Evolutionary conservation across 208 protist species (phyloP), one percentile per base, ranked within the genome.

Genomic region (Hexamita inflata): DNA sequence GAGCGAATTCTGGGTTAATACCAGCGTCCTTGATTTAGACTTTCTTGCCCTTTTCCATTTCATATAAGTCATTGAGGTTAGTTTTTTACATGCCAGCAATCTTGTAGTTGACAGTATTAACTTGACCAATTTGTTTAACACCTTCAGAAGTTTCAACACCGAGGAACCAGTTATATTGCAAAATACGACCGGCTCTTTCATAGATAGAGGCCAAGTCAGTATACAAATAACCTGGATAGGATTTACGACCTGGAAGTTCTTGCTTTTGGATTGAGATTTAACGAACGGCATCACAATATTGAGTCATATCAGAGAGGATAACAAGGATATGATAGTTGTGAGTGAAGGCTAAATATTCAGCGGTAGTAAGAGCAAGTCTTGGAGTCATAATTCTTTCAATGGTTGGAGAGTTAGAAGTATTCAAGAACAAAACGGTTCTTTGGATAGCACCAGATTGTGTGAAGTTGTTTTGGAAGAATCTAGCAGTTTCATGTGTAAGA

Each of bases 191-290:
- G 24, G 96, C 96, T 61, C 97, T 88, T 86, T 99, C 97, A 85
- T 99, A 99, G 75, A 99, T 96, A 82, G 93, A 94, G 34, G 94
- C 88, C 40, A 99, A 82, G 90, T 99, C 95, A 30, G 97, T 98
- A 89, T 99, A 99, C 95, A 99, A 99, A 86, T 99, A 99, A 85
- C 95, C 96, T 53, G 97, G 97, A 86, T 98, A 99, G 82, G 95
- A 94, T 83, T 95, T 89, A 75, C 97, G 89, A 64, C 96, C 96
- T 45, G 97, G 96, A 67, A 99, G 95, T 88, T 99, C 96, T 86
- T 98, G 94, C 85, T 95, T 89, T 61, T 95, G 95, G 58, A 94
- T 93, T 1, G 94, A 98, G 39, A 99, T 93, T 88, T 99, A 96
- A 89, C 97, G 94, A 42, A 99, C 89, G 9, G 97, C 96, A 86